Evolutionary conservation across 768 basidiomycete genomes (phyloP).

Genomic region (Amanita phalloides): DNA sequence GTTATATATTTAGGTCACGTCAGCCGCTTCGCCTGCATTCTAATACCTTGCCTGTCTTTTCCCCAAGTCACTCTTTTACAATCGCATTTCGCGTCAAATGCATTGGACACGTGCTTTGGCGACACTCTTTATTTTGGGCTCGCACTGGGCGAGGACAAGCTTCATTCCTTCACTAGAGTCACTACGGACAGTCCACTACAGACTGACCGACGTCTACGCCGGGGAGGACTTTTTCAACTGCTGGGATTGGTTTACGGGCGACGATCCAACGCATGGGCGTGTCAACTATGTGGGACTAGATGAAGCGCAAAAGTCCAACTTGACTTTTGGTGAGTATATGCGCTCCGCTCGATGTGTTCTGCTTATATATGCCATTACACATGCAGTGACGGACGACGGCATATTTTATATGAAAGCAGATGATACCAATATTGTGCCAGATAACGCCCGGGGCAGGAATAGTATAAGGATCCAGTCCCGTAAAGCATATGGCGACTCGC

Average conservation of each 20-base stretch:
- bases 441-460: slow-evolving; percentile 36
- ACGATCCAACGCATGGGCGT: slow-evolving; percentile 59
- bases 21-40: neutral
- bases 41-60: neutral
- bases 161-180: neutral
- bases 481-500: slow-evolving; percentile 30
- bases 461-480: slow-evolving; percentile 44
- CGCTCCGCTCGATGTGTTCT: neutral
- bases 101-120: neutral
- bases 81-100: neutral
- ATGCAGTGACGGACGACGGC: slow-evolving; percentile 16
- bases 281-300: slow-evolving; percentile 43
- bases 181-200: neutral
- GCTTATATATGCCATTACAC: neutral
- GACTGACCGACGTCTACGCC: slow-evolving; percentile 12
- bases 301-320: slow-evolving; percentile 29
- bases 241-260: slow-evolving; percentile 37
- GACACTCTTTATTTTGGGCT: neutral
- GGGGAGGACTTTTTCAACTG: slow-evolving; percentile 30
- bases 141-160: neutral
- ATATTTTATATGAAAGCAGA: slow-evolving; percentile 52
- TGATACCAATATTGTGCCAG: slow-evolving; percentile 21
- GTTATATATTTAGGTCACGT: neutral
- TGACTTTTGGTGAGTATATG: slow-evolving; percentile 32
- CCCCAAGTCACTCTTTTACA: neutral